A percentile compares a stretch with the other conserved stretches of the same genome.
Evolutionary conservation across 176 grass and related monocot species (phyloP).

Genomic region (Rhynchospora tenuis): DNA sequence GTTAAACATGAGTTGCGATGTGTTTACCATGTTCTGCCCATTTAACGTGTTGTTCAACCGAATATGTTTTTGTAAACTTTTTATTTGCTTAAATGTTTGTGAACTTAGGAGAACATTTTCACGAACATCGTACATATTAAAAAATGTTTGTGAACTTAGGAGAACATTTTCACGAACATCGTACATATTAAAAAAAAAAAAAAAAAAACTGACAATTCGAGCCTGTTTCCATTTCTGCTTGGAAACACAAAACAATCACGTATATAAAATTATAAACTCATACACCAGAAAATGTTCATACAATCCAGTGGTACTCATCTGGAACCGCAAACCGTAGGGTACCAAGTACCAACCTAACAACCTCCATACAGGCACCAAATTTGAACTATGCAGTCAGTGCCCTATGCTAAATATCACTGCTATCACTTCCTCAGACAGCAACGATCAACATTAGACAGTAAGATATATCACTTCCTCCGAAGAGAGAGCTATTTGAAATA

Average conservation of each 20-base stretch:
- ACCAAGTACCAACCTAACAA: not conserved
- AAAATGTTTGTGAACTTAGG: no score
- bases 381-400: not conserved
- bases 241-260: not conserved
- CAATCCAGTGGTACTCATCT: not conserved
- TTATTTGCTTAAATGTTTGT: not conserved
- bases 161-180: no score
- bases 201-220: no score
- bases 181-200: no score
- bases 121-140: not conserved
- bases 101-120: not conserved
- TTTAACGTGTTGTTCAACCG: not conserved
- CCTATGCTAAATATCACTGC: not conserved
- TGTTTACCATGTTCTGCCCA: not conserved
- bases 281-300: not conserved
- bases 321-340: not conserved
- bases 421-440: not conserved
- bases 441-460: not conserved
- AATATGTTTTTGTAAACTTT: not conserved
- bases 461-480: not conserved
- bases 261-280: no score
- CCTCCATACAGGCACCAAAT: not conserved
- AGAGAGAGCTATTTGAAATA: not conserved
- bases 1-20: not conserved
- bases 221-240: not conserved